These are phyloP conservation scores for Verticillium nonalfalfae DNA, from an alignment of 2,329 filamentous ascomycete species.

Conservation along the genomic window DNA sequence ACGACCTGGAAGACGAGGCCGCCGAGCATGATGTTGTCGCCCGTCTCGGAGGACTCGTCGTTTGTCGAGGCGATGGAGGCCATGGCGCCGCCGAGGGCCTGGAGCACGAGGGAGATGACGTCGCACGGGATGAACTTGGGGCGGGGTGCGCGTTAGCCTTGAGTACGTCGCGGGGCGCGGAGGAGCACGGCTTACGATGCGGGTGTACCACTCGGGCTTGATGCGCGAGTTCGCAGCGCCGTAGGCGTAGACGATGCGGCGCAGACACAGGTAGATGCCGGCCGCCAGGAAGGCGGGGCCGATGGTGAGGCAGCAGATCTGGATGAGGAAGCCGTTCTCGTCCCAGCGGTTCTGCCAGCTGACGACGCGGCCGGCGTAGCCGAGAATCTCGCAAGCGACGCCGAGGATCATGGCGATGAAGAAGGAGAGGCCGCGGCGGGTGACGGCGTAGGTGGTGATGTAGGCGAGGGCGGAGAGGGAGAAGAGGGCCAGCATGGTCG, in stretches of 20 bases:
- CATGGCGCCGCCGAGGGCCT: slow-evolving; percentile 53
- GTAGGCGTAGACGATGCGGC: slow-evolving; percentile 40
- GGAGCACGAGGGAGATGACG: slow-evolving; percentile 52
- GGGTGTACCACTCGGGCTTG: slow-evolving; percentile 38
- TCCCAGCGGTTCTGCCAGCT: slow-evolving; percentile 47
- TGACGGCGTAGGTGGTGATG: slow-evolving; percentile 31
- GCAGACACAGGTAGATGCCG: slow-evolving; percentile 56
- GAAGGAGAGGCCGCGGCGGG: slow-evolving; percentile 43
- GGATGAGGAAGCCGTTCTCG: slow-evolving; percentile 43
- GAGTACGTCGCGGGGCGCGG: not conserved
- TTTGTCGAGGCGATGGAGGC: slow-evolving; percentile 34
- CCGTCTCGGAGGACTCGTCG: slow-evolving; percentile 26
- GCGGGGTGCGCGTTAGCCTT: not conserved
- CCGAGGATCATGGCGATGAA: slow-evolving; percentile 47
- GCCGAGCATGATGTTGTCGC: slow-evolving; percentile 60
- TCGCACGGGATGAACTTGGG: slow-evolving; percentile 57
- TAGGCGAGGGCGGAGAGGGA: slow-evolving; percentile 33
- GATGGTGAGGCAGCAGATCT: slow-evolving; percentile 57
- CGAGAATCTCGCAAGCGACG: slow-evolving; percentile 47
- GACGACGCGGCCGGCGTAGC: slow-evolving; percentile 52
- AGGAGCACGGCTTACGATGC: slow-evolving; percentile 23
- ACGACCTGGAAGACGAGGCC: slow-evolving; percentile 56
- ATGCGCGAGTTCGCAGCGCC: slow-evolving; percentile 42
- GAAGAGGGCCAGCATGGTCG: slow-evolving; percentile 44
- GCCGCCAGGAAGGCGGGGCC: slow-evolving; percentile 60